phyloP scores from a whole-genome alignment of 768 basidiomycete genomes.

The Lactarius sanguifluus region DNA sequence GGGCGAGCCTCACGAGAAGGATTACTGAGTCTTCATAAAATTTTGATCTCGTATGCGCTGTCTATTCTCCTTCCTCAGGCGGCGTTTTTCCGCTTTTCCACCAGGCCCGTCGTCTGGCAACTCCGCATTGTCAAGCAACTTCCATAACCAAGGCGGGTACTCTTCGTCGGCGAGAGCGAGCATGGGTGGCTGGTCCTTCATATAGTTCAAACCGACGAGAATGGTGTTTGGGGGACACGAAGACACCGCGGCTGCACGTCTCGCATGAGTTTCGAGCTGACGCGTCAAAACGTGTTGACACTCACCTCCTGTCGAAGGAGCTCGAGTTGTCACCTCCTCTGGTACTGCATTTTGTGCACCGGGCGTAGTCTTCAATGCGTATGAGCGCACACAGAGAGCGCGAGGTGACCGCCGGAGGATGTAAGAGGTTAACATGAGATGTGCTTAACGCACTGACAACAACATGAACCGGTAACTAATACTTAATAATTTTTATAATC shows the following conservation, averaged over 20 bases:
- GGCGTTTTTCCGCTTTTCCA: conserved; percentile 54
- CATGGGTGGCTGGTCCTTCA: conserved; percentile 79
- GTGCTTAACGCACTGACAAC: too few species aligned
- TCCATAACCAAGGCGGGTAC: conserved; percentile 92
- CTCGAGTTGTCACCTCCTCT: conserved; percentile 1
- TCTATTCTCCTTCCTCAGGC: conserved; percentile 59
- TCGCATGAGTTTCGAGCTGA: not conserved
- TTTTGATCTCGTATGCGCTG: conserved; percentile 78
- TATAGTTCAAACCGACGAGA: conserved; percentile 76
- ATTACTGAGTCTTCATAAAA: conserved; percentile 78
- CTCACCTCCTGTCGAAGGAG: conserved; percentile 10
- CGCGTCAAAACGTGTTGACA: not conserved
- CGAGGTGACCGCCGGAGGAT: conserved; percentile 13
- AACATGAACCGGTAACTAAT: too few species aligned
- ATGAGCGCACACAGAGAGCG: conserved; percentile 2
- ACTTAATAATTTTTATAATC: too few species aligned
- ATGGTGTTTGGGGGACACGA: conserved; percentile 73
- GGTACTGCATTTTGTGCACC: not conserved
- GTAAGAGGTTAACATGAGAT: conserved; percentile 10
- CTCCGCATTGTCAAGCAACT: conserved; percentile 54
- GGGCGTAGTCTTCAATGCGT: conserved; percentile 3
- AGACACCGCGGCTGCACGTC: conserved; percentile 38
- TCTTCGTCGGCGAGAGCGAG: conserved; percentile 76
- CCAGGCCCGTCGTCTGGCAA: conserved; percentile 72
- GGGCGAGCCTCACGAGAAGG: not conserved